phyloP scores from a whole-genome alignment of 139 green algal genomes.

The Haematococcus lacustris region DNA sequence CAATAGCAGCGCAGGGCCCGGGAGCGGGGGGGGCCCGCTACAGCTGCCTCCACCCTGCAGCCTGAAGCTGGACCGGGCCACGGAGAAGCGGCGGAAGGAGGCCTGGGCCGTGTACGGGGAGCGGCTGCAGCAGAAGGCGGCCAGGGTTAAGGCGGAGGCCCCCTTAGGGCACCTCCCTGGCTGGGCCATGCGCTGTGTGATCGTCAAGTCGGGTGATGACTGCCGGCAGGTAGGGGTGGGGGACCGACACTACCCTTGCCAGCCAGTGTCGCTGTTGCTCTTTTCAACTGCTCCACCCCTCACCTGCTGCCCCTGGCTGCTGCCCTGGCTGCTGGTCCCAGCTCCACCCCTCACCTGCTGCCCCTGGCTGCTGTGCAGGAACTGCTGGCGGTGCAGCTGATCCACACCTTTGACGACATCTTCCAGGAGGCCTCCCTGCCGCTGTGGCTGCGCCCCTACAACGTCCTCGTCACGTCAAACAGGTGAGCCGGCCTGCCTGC shows the following conservation, averaged over 20 bases:
- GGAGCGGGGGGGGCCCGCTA: constrained; percentile 57
- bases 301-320: too few relatives aligned
- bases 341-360: too few relatives aligned
- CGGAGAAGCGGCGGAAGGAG: constrained; percentile 16
- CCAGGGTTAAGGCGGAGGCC: constrained; percentile 58
- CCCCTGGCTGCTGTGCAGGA: too few relatives aligned
- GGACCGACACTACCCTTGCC: too few relatives aligned
- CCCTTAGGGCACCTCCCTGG: constrained; percentile 69
- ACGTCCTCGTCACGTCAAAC: constrained; percentile 87
- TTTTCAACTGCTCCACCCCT: too few relatives aligned
- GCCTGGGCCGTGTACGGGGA: constrained; percentile 64
- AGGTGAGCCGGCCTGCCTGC: too few relatives aligned
- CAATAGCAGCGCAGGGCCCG: too few relatives aligned
- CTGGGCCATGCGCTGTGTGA: constrained; percentile 86
- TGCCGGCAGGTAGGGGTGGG: constrained; percentile 80
- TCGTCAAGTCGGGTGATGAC: constrained; percentile 98
- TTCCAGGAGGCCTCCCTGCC: constrained; percentile 78
- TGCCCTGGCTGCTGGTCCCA: too few relatives aligned
- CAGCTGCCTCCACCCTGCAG: constrained; percentile 42
- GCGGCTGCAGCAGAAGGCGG: constrained; percentile 37
- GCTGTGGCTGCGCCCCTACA: constrained; percentile 81
- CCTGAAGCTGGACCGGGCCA: constrained; percentile 9
- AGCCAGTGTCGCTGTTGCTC: too few relatives aligned
- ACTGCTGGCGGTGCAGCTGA: constrained; percentile 91
- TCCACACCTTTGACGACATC: constrained; percentile 75